Conservation (phyloP, 1,284 basidiomycete genomes). For the Marasmius fiardii region DNA sequence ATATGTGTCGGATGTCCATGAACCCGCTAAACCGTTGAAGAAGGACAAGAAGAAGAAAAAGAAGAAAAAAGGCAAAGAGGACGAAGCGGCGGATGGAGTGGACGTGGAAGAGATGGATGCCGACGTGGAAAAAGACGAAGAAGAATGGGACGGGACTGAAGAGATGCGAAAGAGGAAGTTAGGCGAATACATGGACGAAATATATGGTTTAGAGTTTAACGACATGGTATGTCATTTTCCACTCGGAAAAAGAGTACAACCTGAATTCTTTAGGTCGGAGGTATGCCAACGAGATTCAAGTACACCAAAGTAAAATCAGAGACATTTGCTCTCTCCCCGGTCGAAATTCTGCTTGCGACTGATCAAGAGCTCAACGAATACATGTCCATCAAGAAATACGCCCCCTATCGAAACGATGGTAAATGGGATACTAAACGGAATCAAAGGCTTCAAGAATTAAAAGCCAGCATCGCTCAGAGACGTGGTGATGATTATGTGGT, state of each 20-base stretch:
- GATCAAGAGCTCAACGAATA: conserved; percentile 93
- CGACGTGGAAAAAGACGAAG: conserved; percentile 51
- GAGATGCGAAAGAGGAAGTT: conserved; percentile 81
- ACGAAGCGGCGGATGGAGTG: conserved; percentile 41
- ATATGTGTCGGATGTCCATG: conserved; percentile 37
- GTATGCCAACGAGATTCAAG: conserved; percentile 90
- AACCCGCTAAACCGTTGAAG: conserved; percentile 27
- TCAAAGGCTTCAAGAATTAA: conserved; percentile 75
- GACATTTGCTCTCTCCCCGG: conserved; percentile 74
- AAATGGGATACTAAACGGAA: conserved; percentile 65
- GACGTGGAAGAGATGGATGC: conserved; percentile 77
- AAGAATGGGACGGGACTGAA: conserved; percentile 82
- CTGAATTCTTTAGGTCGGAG: conserved; percentile 63
- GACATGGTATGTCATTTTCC: conserved; percentile 69
- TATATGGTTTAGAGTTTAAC: conserved; percentile 92
- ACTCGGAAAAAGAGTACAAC: too few species aligned
- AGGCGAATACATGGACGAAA: conserved; percentile 87
- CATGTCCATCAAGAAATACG: conserved; percentile 85
- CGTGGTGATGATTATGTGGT: conserved; percentile 13
- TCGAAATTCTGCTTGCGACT: conserved; percentile 90
- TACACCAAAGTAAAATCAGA: conserved; percentile 76
- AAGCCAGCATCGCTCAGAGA: conserved; percentile 48
- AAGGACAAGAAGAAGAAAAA: conserved; percentile 46
- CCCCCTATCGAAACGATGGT: conserved; percentile 75
- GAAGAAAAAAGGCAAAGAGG: conserved; percentile 44